Conservation (phyloP, 805 yeast genomes). For the Blastobotrys robertii region DNA sequence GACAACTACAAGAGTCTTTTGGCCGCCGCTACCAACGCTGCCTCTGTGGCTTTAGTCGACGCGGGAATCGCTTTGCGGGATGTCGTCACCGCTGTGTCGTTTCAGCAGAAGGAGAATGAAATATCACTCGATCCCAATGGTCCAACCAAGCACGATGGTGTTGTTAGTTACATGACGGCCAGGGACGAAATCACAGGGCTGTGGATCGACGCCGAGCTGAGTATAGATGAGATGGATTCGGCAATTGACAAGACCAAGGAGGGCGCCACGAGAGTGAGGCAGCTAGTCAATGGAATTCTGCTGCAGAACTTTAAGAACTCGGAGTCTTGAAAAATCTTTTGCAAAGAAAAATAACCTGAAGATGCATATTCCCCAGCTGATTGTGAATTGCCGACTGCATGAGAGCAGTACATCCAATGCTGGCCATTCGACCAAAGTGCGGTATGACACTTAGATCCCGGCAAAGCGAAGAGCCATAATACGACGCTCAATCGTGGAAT, state of each 20-base stretch:
- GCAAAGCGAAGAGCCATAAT: too few species aligned
- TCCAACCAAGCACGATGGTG: conserved; percentile 22
- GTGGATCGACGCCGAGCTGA: conserved; percentile 35
- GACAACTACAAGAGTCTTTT: conserved; percentile 27
- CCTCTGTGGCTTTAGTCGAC: conserved; percentile 70
- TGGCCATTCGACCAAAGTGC: too few species aligned
- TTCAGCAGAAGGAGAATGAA: conserved; percentile 3
- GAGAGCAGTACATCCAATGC: too few species aligned
- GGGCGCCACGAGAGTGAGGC: conserved; percentile 35
- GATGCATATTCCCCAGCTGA: too few species aligned
- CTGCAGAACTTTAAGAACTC: conserved; percentile 12
- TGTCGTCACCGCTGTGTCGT: conserved; percentile 45
- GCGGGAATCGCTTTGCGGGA: conserved; percentile 76
- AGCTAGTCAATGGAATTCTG: conserved; percentile 39
- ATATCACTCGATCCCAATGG: not conserved
- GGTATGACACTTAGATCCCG: too few species aligned
- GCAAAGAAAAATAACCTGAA: too few species aligned
- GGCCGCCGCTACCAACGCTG: conserved; percentile 49
- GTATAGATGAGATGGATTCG: conserved; percentile 15
- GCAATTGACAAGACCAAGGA: conserved; percentile 33
- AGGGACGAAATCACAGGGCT: conserved; percentile 42
- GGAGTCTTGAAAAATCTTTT: conserved; percentile 4
- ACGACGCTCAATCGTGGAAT: too few species aligned
- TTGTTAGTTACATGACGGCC: conserved; percentile 41
- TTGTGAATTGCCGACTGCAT: too few species aligned